These are phyloP conservation scores for Lactarius hatsudake DNA, from an alignment of 768 basidiomycete genomes.

Conservation along the genomic window DNA sequence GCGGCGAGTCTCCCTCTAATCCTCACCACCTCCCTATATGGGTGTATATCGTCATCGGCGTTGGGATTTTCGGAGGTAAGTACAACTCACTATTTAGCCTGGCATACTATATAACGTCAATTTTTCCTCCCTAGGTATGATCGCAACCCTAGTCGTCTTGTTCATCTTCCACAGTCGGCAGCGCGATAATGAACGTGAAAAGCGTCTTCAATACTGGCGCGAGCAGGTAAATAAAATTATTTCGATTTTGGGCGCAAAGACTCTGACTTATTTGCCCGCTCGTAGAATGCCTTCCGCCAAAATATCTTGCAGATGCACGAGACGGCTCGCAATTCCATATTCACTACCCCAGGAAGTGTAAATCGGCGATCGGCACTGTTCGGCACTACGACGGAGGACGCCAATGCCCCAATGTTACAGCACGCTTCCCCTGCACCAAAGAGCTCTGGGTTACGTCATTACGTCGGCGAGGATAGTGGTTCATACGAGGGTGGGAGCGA, in stretches of 20 bases:
- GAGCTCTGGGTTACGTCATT: constrained; percentile 55
- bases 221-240: constrained; percentile 58
- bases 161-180: constrained; percentile 70
- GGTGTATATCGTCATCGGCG: constrained; percentile 69
- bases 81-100: background rate
- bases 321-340: constrained; percentile 63
- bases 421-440: constrained; percentile 35
- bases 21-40: constrained; percentile 62
- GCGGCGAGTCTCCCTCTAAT: constrained; percentile 56
- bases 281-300: constrained; percentile 73
- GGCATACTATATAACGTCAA: background rate
- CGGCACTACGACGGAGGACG: constrained; percentile 51
- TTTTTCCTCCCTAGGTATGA: constrained; percentile 55
- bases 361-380: constrained; percentile 51
- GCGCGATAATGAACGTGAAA: constrained; percentile 74
- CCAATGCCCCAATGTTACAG: constrained; percentile 51
- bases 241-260: background rate
- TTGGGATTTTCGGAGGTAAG: constrained; percentile 73
- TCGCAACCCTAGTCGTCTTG: constrained; percentile 63
- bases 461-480: constrained; percentile 45
- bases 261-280: constrained; percentile 1
- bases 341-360: constrained; percentile 43
- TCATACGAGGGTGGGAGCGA: constrained; percentile 43
- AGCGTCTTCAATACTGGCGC: constrained; percentile 84
- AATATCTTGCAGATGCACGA: constrained; percentile 79